Evolutionary conservation across 768 basidiomycete species (phyloP), one percentile per base, ranked within the genome.

Genomic region (Mrakia blollopis): DNA sequence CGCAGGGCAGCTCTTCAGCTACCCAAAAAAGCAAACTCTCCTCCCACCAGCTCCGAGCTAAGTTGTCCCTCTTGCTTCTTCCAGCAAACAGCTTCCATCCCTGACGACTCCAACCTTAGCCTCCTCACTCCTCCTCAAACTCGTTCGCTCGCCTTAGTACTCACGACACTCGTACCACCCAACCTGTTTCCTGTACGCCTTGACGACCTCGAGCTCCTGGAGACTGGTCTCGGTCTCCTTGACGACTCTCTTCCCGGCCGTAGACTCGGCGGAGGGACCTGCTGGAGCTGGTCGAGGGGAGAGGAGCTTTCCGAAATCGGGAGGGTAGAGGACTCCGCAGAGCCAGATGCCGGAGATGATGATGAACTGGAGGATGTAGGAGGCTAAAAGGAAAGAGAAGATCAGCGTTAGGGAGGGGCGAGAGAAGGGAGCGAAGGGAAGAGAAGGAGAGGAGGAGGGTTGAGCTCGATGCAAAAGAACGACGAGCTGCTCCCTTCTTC

Each of bases 201-300:
- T 80, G 0, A 96, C 88, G 5, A 88, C 78, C 0, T 89, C 88
- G 0, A 97, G 85, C 2, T 85, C 82, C 79, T 92, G 91, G 10
- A 98, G 85, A 60, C 87, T 83, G 25, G 85, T 81, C 82, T 98
- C 96, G 72, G 97, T 85, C 9, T 84, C 82, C 25, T 85, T 85
- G 6, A 87, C 87, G 80, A 90, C 87, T 2, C 86, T 87, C 52
- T 87, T 82, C 0, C 91, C 89, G 78, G 89, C 88, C 0, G 85
- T 86, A 4, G 89, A 88, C 77, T 87, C 86, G 18, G 85, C 86
- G 78, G 87, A 86, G 25, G 87, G 88, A 0, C 93, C 91, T 0
- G 90, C 88, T 0, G 93, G 91, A 0, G 93, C 91, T 0, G 88
- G 85, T 14, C 91, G 87, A 3, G 94, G 94, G 67, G 90, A 91